Base-by-base conservation (phyloP, 805 yeast genomes). In the Candida ponderosae region DNA sequence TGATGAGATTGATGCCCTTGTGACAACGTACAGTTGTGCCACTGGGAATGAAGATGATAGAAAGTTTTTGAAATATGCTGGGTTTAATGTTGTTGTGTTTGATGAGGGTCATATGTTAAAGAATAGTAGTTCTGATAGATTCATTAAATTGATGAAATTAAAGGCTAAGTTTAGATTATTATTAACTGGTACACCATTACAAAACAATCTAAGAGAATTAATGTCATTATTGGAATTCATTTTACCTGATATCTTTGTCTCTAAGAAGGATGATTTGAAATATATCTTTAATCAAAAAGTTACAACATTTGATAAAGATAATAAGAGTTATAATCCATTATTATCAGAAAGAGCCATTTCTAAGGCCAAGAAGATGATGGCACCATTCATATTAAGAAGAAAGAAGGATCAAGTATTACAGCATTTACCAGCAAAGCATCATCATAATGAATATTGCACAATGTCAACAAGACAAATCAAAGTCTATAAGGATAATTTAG, bases 101-200 rank as follows among this genome's bases (percentile, higher is more conserved):
- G 99, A 93, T 59, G 99, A 93, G 66, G 99, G 99, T 2, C 99
- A 93, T 59, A 80, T 93, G 85, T 68, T 93, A 48, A 93, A 93
- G 57, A 93, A 93, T 59, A 83, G 95, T 3, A 68, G 73, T 42
- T 76, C 93, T 23, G 97, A 90, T 51, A 71, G 99, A 48, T 93
- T 90, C 56, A 69, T 65, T 42, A 90, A 88, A 59, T 68, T 93
- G 43, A 89, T 90, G 95, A 76, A 76, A 50, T 65, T 93, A 37
- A 72, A 70, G 41, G 96, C 93, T 1, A 71, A 74, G n/a, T 93
- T 90, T 63, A 71, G 98, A 49, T 63, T 93, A 24, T 61, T 93
- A 33, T 69, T 93, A 41, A 93, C 99, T 1, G 99, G 99, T 57
- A 93, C 99, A 0, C 99, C 99, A 7, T 65, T 93, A 42, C 99